Conservation (phyloP, 176 grass and related monocot species). For the Themeda triandra region DNA sequence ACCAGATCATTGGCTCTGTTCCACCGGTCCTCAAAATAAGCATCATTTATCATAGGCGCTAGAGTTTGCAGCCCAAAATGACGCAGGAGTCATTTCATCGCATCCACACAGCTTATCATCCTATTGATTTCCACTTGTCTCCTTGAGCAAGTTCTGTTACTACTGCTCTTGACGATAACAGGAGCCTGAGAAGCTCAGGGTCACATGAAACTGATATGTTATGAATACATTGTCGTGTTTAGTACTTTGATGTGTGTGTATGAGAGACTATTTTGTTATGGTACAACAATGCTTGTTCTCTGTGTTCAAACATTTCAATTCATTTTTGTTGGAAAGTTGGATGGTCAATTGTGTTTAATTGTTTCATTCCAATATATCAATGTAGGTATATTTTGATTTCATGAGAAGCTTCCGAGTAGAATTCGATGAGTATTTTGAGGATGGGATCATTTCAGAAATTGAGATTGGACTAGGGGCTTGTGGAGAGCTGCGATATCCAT, state of each 20-base stretch:
- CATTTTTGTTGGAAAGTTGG: not conserved
- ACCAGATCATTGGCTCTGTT: not conserved
- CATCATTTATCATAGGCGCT: not conserved
- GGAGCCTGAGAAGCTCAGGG: not conserved
- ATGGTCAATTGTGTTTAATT: not conserved
- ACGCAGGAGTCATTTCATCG: not conserved
- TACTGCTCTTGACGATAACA: not conserved
- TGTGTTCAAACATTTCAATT: not conserved
- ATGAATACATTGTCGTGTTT: not conserved
- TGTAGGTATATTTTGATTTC: constrained; percentile 95
- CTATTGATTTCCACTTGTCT: not conserved
- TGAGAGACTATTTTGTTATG: not conserved
- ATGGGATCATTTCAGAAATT: constrained; percentile 76
- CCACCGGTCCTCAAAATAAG: not conserved
- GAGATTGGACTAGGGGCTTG: constrained; percentile 88
- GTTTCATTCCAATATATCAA: not conserved
- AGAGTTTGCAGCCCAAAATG: not conserved
- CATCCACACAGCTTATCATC: not conserved
- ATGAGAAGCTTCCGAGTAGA: constrained; percentile 96
- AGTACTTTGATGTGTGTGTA: not conserved
- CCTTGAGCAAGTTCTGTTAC: not conserved
- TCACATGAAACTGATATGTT: not conserved
- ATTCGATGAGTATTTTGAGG: constrained; percentile 81
- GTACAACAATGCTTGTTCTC: not conserved
- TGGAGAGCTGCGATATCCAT: constrained; percentile 85